Evolutionary conservation across 106 monocot genomes (phyloP).

Genomic region (Hemerocallis citrina): DNA sequence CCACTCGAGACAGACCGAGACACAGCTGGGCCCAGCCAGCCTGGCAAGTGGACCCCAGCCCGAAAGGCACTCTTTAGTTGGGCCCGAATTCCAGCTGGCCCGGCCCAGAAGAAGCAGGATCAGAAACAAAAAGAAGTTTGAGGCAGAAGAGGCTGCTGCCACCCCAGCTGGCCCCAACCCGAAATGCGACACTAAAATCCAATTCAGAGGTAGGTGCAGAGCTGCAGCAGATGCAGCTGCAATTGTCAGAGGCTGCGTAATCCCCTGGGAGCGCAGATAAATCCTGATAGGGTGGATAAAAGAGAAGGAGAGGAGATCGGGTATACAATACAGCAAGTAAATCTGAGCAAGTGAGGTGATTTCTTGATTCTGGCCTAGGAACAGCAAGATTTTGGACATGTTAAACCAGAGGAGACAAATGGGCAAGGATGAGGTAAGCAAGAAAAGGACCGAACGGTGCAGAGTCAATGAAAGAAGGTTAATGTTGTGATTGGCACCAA

Average conservation of each 20-base stretch:
- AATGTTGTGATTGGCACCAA: slow-evolving; percentile 27
- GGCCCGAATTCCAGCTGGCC: not conserved
- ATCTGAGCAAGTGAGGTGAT: slow-evolving; percentile 9
- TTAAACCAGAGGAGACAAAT: slow-evolving; percentile 25
- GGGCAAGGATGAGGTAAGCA: slow-evolving; percentile 18
- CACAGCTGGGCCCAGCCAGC: slow-evolving; percentile 20
- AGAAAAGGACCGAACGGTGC: slow-evolving; percentile 18
- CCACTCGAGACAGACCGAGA: slow-evolving; percentile 36
- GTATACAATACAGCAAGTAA: slow-evolving; percentile 17
- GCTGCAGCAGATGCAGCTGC: slow-evolving; percentile 14
- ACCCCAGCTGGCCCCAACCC: slow-evolving; percentile 5
- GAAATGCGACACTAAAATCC: slow-evolving; percentile 6
- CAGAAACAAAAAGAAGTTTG: slow-evolving; percentile 15
- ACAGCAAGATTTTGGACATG: slow-evolving; percentile 9
- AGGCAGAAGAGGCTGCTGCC: slow-evolving; percentile 15
- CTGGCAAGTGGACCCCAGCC: slow-evolving; percentile 22
- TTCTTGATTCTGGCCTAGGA: slow-evolving; percentile 16
- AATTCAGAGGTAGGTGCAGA: slow-evolving; percentile 10
- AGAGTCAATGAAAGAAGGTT: slow-evolving; percentile 21
- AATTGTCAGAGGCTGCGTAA: slow-evolving; percentile 16
- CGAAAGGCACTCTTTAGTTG: slow-evolving; percentile 4
- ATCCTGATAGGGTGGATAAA: slow-evolving; percentile 29
- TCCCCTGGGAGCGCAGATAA: slow-evolving; percentile 25
- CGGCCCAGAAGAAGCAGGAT: slow-evolving; percentile 4
- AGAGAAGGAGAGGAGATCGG: slow-evolving; percentile 24